Evolutionary conservation across 139 green algal genomes (phyloP).

Genomic region (Dunaliella primolecta): DNA sequence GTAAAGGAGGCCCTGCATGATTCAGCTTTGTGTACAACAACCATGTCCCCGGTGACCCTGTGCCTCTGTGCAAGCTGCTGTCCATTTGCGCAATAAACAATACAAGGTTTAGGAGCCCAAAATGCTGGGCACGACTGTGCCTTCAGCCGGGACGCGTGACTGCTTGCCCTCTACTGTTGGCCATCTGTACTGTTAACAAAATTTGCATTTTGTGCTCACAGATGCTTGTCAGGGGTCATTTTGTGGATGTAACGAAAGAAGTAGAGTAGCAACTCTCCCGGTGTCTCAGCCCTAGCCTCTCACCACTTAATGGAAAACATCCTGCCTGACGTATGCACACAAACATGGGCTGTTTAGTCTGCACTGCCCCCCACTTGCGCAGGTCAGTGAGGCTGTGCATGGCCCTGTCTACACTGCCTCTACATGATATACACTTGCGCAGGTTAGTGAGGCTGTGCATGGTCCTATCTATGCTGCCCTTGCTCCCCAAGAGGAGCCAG

Average conservation of each 20-base stretch:
- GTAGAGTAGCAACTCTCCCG: background rate
- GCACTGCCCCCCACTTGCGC: background rate
- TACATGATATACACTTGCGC: background rate
- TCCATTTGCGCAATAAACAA: background rate
- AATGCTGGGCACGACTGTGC: too few relatives aligned
- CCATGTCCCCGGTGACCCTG: background rate
- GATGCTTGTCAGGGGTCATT: too few relatives aligned
- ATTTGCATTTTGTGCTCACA: too few relatives aligned
- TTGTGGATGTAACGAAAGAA: too few relatives aligned
- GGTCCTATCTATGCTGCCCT: constrained; percentile 25
- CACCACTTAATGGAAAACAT: too few relatives aligned
- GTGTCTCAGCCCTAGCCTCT: background rate
- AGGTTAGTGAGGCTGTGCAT: constrained; percentile 47
- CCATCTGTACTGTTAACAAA: too few relatives aligned
- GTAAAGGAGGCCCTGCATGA: background rate
- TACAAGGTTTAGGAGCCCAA: too few relatives aligned
- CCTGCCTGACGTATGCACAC: too few relatives aligned
- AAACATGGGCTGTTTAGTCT: too few relatives aligned
- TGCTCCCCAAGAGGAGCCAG: background rate
- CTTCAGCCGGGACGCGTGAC: too few relatives aligned
- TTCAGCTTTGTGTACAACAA: background rate
- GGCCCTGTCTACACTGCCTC: background rate
- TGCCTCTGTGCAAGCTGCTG: background rate
- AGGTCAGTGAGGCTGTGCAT: background rate
- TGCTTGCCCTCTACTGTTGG: too few relatives aligned